Conservation (phyloP, 768 basidiomycete genomes). For the Candolleomyces aberdarensis region DNA sequence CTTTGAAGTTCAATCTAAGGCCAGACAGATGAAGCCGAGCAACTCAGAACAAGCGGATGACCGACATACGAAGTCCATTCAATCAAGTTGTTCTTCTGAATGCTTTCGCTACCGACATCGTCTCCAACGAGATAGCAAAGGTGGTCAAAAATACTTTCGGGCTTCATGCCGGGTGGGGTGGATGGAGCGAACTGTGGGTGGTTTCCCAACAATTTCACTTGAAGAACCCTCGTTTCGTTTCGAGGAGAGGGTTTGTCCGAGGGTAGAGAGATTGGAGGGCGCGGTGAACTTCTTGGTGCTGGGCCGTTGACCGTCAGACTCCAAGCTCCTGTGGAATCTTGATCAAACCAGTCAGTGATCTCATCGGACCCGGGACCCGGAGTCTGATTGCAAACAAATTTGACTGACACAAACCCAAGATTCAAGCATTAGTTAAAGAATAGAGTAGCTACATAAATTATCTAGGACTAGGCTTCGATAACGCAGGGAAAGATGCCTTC, state of each 20-base stretch:
- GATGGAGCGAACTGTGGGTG: background rate
- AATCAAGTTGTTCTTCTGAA: background rate
- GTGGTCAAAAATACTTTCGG: background rate
- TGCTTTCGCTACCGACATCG: background rate
- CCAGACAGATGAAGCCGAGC: background rate
- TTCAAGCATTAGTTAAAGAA: background rate
- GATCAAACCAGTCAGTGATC: too few species aligned
- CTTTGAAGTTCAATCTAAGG: background rate
- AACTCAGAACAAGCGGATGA: background rate
- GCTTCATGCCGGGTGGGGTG: background rate
- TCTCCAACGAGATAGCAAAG: background rate
- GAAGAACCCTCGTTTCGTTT: too few species aligned
- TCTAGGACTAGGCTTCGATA: constrained; percentile 20
- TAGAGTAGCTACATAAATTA: background rate
- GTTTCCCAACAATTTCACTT: too few species aligned
- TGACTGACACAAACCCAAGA: background rate
- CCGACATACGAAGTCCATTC: constrained; percentile 2
- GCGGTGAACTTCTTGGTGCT: too few species aligned
- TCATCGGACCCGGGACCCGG: too few species aligned
- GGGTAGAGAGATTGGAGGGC: too few species aligned
- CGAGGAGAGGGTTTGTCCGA: too few species aligned
- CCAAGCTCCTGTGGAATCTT: too few species aligned
- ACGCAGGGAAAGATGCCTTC: constrained; percentile 67
- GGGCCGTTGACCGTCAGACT: too few species aligned
- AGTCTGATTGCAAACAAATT: too few species aligned